Conservation (phyloP, 345 rosid genomes). For the Turritis glabra region DNA sequence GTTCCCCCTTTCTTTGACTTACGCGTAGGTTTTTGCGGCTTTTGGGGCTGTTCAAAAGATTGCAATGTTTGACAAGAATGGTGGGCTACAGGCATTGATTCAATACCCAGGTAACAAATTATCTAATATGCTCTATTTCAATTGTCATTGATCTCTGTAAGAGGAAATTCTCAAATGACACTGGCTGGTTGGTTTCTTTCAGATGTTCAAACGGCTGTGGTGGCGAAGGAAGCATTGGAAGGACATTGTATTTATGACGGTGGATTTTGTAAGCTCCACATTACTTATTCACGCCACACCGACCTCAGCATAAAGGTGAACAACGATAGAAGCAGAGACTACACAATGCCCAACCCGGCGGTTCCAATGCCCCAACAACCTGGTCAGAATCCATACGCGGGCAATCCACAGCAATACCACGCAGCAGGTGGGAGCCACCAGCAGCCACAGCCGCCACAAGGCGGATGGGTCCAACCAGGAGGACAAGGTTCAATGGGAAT, state of each 20-base stretch:
- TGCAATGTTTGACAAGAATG: constrained; percentile 99
- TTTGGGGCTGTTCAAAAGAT: constrained; percentile 96
- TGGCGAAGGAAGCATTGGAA: constrained; percentile 96
- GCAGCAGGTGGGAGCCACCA: constrained; percentile 52
- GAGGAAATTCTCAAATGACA: constrained; percentile 3
- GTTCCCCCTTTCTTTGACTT: neutral
- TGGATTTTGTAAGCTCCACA: constrained; percentile 97
- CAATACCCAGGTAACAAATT: constrained; percentile 65
- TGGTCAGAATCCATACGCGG: constrained; percentile 39
- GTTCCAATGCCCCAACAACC: constrained; percentile 67
- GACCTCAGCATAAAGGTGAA: constrained; percentile 97
- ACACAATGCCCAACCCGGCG: constrained; percentile 57
- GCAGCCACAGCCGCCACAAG: constrained; percentile 51
- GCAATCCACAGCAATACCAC: constrained; percentile 46
- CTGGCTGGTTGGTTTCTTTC: constrained; percentile 5
- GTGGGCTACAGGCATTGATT: constrained; percentile 90
- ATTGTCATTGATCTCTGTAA: neutral
- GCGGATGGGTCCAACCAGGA: constrained; percentile 64
- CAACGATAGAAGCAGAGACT: constrained; percentile 2
- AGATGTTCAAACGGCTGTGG: constrained; percentile 95
- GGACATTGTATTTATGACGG: constrained; percentile 99
- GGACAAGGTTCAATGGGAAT: constrained; percentile 44
- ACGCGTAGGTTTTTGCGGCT: constrained; percentile 78
- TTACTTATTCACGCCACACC: constrained; percentile 90
- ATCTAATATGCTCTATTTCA: neutral